Evolutionary conservation across 108 stramenopile genomes (phyloP), one percentile per base, ranked within the genome.

Genomic region (Chaetoceros tenuissimus): DNA sequence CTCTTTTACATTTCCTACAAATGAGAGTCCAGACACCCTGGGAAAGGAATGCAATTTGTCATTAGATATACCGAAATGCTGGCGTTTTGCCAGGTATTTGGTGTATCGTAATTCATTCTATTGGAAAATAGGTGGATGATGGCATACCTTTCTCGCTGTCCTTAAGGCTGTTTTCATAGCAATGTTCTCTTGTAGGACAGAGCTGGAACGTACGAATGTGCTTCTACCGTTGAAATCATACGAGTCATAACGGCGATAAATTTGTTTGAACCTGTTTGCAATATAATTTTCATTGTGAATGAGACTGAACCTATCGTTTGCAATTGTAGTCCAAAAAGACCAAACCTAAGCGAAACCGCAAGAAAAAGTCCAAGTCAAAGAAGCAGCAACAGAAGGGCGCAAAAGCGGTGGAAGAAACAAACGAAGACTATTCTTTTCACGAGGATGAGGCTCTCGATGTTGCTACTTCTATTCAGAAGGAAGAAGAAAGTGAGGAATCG

Each of bases 191-290:
- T 44, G 28, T 28, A 22, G 40, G 40, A 48, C 28, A 34, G 0
- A 25, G 46, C 64, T 52, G 75, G 75, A 76, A 76, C 75, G 75
- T 69, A 76, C 75, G 18, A 55, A 48, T 63, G 75, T 76, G 57
- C 75, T 76, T 76, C 75, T 69, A 30, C 68, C 67, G 48, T 76
- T 76, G 75, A 64, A 76, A 76, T 72, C 75, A 76, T 72, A 72
- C 67, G 75, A 76, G 75, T 76, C 75, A 76, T 76, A 76, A 76
- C 75, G 75, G 75, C 75, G 46, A 72, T 69, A 76, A 60, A 76
- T 25, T 51, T 26, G 2, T 25, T 26, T 60, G 43, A 53, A 13
- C 8, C 13, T 40, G 34, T 40, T 40, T 40, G 34, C 13, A n/a
- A n/a, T n/a, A n/a, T n/a, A n/a, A n/a, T n/a, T n/a, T n/a, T n/a